Percentiles rank a stretch among this genome's conserved stretches.
Evolutionary conservation across 2,329 filamentous ascomycete genomes (phyloP).

Genomic region (Phaeoacremonium minimum): DNA sequence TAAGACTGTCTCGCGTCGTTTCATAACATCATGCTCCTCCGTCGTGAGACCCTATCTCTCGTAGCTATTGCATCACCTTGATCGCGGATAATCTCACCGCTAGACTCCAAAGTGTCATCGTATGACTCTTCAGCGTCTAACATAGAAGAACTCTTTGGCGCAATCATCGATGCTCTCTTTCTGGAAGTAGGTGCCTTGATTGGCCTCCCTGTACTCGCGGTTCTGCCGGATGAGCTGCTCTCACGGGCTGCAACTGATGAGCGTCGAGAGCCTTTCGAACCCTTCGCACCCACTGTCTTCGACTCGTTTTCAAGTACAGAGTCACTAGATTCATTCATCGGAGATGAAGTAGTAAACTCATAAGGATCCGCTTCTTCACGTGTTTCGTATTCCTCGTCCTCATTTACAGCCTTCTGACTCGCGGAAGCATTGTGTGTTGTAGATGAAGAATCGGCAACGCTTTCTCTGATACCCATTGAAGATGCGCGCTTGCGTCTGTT

Average conservation of each 20-base stretch:
- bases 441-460: slow-evolving; percentile 8
- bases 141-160: slow-evolving; percentile 25
- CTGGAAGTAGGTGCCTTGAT: slow-evolving; percentile 16
- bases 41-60: slow-evolving; percentile 33
- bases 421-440: slow-evolving; percentile 9
- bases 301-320: neutral
- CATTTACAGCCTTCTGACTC: slow-evolving; percentile 1
- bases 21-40: slow-evolving; percentile 59
- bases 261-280: slow-evolving; percentile 23
- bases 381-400: slow-evolving; percentile 17
- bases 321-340: slow-evolving; percentile 15
- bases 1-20: neutral
- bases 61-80: slow-evolving; percentile 11
- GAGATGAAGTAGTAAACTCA: slow-evolving; percentile 48
- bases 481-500: slow-evolving; percentile 37
- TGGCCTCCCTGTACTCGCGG: slow-evolving; percentile 8
- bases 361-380: too few relatives aligned
- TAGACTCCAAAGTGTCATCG: slow-evolving; percentile 17
- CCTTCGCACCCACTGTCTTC: neutral
- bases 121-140: slow-evolving; percentile 20
- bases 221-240: slow-evolving; percentile 4
- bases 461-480: slow-evolving; percentile 13
- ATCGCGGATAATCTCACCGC: neutral
- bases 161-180: slow-evolving; percentile 39
- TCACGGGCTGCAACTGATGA: slow-evolving; percentile 22